Conservation (phyloP, 202 grass and related monocot genomes). For the Setaria italica region DNA sequence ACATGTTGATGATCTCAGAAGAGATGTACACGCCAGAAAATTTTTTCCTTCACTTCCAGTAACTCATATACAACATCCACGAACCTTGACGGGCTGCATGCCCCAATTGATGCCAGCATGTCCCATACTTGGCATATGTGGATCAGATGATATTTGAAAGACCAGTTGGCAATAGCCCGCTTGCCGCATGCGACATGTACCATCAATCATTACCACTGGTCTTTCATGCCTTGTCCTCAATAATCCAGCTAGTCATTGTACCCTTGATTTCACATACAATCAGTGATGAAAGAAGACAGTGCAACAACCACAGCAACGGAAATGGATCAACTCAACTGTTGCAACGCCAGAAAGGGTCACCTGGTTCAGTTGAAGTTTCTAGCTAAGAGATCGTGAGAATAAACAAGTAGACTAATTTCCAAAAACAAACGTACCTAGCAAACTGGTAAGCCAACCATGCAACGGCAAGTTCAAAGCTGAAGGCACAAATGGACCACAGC, state of each 20-base stretch:
- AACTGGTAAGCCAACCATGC: background rate
- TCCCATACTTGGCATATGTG: background rate
- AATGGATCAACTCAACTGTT: background rate
- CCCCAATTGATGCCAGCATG: background rate
- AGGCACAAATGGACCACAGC: background rate
- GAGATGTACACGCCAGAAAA: background rate
- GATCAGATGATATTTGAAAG: slow-evolving; percentile 10
- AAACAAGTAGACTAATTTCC: slow-evolving; percentile 11
- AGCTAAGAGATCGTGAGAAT: background rate
- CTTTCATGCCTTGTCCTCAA: background rate
- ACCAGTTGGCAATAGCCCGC: background rate
- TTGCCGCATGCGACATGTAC: background rate
- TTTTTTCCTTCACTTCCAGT: background rate
- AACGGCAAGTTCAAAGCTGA: background rate
- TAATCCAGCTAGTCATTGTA: background rate
- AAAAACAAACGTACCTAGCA: background rate
- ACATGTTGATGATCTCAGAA: background rate
- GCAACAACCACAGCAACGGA: background rate
- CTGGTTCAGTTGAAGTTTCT: slow-evolving; percentile 24
- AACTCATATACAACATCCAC: background rate
- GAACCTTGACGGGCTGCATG: background rate
- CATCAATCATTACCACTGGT: background rate
- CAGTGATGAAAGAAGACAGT: background rate
- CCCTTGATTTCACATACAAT: background rate
- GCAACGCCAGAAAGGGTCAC: slow-evolving; percentile 4